Evolutionary conservation across 2,329 filamentous ascomycete genomes (phyloP).

Genomic region (Pseudogymnoascus sp.): DNA sequence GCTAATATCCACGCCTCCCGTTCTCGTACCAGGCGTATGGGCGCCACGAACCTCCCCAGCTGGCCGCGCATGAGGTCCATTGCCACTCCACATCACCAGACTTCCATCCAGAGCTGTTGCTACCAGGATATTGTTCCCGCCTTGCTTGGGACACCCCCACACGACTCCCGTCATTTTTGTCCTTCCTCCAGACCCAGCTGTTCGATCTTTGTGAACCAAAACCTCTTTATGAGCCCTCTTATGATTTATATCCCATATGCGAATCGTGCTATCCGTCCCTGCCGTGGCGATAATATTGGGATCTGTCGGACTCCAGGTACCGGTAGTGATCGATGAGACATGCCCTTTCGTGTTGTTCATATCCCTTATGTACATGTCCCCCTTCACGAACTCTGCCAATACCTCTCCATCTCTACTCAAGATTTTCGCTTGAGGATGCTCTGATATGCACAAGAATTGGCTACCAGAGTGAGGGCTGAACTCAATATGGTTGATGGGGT

Average conservation of each 20-base stretch:
- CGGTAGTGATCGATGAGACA: conserved; percentile 81
- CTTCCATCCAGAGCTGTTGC: conserved; percentile 81
- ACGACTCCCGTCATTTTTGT: conserved; percentile 89
- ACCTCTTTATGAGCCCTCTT: conserved; percentile 85
- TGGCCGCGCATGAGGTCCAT: conserved; percentile 76
- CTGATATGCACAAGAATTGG: conserved; percentile 77
- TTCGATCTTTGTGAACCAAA: conserved; percentile 89
- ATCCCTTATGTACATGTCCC: conserved; percentile 95
- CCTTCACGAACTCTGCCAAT: conserved; percentile 83
- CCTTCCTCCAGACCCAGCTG: conserved; percentile 78
- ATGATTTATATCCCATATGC: conserved; percentile 95
- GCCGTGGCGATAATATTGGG: conserved; percentile 80
- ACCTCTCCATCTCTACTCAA: conserved; percentile 82
- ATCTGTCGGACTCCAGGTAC: conserved; percentile 84
- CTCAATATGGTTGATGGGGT: conserved; percentile 75
- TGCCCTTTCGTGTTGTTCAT: conserved; percentile 98
- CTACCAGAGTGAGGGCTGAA: conserved; percentile 78
- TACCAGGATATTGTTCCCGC: conserved; percentile 70
- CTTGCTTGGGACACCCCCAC: conserved; percentile 70
- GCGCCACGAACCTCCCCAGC: conserved; percentile 76
- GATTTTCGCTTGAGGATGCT: conserved; percentile 82
- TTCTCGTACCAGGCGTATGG: conserved; percentile 79
- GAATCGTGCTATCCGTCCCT: conserved; percentile 86
- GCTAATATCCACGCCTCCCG: conserved; percentile 83
- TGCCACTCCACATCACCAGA: conserved; percentile 83